phyloP scores from a whole-genome alignment of 2,329 filamentous ascomycete genomes.

The Colletotrichum liaoningense region DNA sequence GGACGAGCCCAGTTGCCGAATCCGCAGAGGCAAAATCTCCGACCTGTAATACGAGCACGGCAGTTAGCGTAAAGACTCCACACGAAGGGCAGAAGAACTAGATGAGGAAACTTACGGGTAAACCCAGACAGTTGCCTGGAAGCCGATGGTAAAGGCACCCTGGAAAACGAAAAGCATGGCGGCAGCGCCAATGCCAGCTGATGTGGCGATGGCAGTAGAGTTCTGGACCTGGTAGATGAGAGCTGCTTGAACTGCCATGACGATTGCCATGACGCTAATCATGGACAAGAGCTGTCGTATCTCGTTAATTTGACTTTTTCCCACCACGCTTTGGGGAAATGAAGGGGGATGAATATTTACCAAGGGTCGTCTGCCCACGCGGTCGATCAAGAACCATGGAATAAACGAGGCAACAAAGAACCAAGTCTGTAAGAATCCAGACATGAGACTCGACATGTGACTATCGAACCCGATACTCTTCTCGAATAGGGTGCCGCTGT shows the following conservation, averaged over 20 bases:
- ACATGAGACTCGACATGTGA: constrained; percentile 61
- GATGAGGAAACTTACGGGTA: constrained; percentile 39
- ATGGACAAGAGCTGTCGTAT: constrained; percentile 48
- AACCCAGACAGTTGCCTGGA: constrained; percentile 50
- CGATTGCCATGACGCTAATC: constrained; percentile 52
- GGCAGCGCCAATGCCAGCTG: constrained; percentile 51
- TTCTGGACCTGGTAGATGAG: constrained; percentile 54
- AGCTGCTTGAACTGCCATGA: constrained; percentile 53
- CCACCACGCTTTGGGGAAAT: not conserved
- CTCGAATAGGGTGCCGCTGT: constrained; percentile 59
- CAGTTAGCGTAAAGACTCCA: accelerated
- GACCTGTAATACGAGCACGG: constrained; percentile 36
- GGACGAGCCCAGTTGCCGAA: constrained; percentile 46
- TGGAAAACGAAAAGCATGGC: constrained; percentile 55
- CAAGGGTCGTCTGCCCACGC: constrained; percentile 52
- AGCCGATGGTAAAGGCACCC: constrained; percentile 52
- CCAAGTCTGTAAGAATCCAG: constrained; percentile 63
- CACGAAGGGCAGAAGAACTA: not conserved
- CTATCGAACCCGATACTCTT: constrained; percentile 54
- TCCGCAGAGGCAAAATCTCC: constrained; percentile 45
- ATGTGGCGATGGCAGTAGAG: constrained; percentile 44
- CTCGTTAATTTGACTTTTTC: not conserved
- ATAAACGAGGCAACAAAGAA: constrained; percentile 54
- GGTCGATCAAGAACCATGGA: constrained; percentile 59
- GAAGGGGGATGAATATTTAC: not conserved